These are phyloP conservation scores for Magnusiomyces sp. DNA, from an alignment of 1,139 yeast species.

Conservation along the genomic window DNA sequence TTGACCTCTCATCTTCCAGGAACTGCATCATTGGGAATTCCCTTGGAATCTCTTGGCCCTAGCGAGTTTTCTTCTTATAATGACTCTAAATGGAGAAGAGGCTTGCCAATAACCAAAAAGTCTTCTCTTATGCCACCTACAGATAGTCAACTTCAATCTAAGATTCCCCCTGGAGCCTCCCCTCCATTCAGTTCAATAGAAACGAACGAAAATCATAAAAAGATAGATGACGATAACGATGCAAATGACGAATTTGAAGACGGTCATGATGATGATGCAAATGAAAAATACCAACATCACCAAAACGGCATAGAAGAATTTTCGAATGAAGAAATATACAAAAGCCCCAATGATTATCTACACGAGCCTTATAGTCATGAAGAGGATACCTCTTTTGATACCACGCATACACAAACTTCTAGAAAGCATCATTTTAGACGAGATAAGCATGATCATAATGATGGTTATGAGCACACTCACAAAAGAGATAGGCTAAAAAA, in stretches of 20 bases:
- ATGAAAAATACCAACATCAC: not conserved
- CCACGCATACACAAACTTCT: too few relatives aligned
- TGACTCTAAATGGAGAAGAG: conserved; percentile 14
- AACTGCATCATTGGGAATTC: conserved; percentile 19
- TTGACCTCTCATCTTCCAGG: conserved; percentile 1
- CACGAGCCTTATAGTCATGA: too few relatives aligned
- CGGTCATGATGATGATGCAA: not conserved
- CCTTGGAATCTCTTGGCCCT: conserved; percentile 19
- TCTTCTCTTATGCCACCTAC: not conserved
- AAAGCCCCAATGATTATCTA: too few relatives aligned
- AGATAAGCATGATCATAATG: not conserved
- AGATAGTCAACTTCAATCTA: too few relatives aligned
- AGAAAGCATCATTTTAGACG: not conserved
- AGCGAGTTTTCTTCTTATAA: conserved; percentile 12
- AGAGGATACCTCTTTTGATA: too few relatives aligned
- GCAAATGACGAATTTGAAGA: conserved; percentile 2
- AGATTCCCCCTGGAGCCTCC: too few relatives aligned
- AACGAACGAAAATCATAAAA: not conserved
- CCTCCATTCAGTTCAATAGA: too few relatives aligned
- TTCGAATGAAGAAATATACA: not conserved
- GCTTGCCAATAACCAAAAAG: conserved; percentile 10
- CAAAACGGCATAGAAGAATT: not conserved
- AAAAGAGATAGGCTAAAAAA: conserved; percentile 4
- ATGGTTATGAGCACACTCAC: not conserved
- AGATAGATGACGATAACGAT: not conserved